Base-by-base conservation (phyloP, 2,329 filamentous ascomycete genomes). In the Microascus cirrosus region DNA sequence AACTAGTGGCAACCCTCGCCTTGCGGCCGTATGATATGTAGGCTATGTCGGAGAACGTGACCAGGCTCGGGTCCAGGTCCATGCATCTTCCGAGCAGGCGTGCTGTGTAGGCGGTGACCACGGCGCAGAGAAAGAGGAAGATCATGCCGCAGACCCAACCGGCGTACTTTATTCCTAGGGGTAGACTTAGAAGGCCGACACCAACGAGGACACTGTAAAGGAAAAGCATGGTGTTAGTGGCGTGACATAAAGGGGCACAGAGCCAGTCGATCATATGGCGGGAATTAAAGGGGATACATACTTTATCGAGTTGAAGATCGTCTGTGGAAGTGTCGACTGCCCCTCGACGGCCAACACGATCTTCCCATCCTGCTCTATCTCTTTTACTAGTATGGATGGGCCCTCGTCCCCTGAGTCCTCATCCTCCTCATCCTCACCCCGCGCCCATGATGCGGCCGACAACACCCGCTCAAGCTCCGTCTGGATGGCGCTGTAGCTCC, bases 241-340 rank as follows among this genome's bases (percentile, higher is more conserved):
- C 20, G 13, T 7, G 11, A n/a, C 3, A 45, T 5, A 45, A 18
- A n/a, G 18, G 36, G 13, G 12, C 36, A 13, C 6, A 18, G 6
- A n/a, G 39, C 15, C 6, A n/a, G 36, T 8, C 2, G 39, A n/a
- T 45, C n/a, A 18, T n/a, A 42, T 13, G 36, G 18, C n/a, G 54
- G 48, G 8, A 22, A 20, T 32, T 13, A 36, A 58, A 34, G 28
- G 5, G 36, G 18, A 34, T 4, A 62, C 71, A 60, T 63, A 76
- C 73, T 96, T 96, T 68, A 93, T 93, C 2, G 90, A 95, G 72
- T 99, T 99, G 77, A 97, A 95, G 61, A 96, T 82, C 7, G 93
- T 97, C 74, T 97, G 93, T 0, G 91, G 91, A 18, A 97, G 78
- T 1, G 93, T 99, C n/a, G 90, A 95, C 73, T 95, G 91, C 45